A percentile compares a stretch with the other conserved stretches of the same genome.
Evolutionary conservation across 106 monocot genomes (phyloP).

Genomic region (Dactylorhiza incarnata): DNA sequence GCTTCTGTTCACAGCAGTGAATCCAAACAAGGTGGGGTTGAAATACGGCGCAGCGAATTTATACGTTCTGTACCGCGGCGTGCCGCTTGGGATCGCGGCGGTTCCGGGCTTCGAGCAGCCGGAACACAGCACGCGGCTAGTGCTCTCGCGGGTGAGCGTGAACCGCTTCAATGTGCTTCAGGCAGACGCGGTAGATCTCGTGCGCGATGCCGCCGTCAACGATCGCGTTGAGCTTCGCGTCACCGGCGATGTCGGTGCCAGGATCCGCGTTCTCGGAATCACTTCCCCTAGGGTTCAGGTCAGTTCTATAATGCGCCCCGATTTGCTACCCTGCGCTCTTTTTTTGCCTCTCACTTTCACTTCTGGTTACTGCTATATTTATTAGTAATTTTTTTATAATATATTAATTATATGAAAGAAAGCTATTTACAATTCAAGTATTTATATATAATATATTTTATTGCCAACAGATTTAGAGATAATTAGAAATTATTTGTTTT

Average conservation of each 20-base stretch:
- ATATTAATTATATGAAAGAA: too few relatives aligned
- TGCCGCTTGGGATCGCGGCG: constrained; percentile 64
- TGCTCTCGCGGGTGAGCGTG: constrained; percentile 44
- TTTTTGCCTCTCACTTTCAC: not conserved
- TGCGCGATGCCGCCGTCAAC: constrained; percentile 57
- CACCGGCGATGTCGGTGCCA: constrained; percentile 69
- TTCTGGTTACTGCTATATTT: too few relatives aligned
- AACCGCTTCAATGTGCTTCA: constrained; percentile 57
- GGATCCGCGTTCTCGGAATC: constrained; percentile 53
- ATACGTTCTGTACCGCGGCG: constrained; percentile 74
- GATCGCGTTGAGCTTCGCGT: constrained; percentile 72
- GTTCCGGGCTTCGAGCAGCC: constrained; percentile 75
- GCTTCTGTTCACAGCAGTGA: constrained; percentile 66
- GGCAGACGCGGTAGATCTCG: constrained; percentile 50
- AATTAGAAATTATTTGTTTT: too few relatives aligned
- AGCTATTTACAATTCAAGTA: too few relatives aligned
- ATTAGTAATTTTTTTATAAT: too few relatives aligned
- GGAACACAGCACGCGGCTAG: constrained; percentile 42
- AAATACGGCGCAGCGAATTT: constrained; percentile 43
- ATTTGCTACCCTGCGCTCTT: not conserved
- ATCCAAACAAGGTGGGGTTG: constrained; percentile 77
- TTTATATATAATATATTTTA: too few relatives aligned
- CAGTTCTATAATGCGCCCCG: not conserved
- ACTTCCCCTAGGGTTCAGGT: constrained; percentile 82
- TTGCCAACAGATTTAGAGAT: too few relatives aligned